A percentile compares a stretch with the other conserved stretches of the same genome.
Evolutionary conservation across 1,139 yeast species (phyloP).

Genomic region (Sugiyamaella japonica): DNA sequence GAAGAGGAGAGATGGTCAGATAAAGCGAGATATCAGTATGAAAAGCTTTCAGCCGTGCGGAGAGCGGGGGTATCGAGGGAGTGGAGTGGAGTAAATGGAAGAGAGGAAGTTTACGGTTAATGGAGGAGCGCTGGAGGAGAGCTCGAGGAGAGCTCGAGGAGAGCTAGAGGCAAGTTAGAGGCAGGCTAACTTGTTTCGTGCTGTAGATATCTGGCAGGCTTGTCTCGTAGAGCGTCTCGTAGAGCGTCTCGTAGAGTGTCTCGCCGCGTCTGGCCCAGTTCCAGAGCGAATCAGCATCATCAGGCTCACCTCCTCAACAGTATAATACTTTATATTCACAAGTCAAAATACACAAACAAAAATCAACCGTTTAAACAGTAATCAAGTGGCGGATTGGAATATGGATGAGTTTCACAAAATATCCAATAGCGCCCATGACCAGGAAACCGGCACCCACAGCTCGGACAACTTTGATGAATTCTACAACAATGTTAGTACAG

Average conservation of each 20-base stretch:
- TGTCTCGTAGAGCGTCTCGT: too few species aligned
- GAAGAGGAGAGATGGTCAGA: not conserved
- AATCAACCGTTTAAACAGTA: constrained; percentile 53
- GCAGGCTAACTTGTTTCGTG: too few species aligned
- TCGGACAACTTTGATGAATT: constrained; percentile 82
- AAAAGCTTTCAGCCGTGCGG: constrained; percentile 12
- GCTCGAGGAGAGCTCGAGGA: too few species aligned
- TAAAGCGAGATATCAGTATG: not conserved
- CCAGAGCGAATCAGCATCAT: too few species aligned
- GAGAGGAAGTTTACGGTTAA: too few species aligned
- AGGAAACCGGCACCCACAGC: constrained; percentile 97
- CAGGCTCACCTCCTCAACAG: too few species aligned
- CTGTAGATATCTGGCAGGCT: too few species aligned
- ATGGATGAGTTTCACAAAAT: constrained; percentile 89
- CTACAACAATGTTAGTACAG: constrained; percentile 42
- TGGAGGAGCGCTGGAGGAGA: too few species aligned
- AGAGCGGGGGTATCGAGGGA: not conserved
- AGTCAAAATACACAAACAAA: not conserved
- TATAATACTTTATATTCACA: not conserved
- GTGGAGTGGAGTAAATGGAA: not conserved
- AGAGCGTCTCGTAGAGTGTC: too few species aligned
- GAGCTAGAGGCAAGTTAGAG: not conserved
- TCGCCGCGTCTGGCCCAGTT: too few species aligned
- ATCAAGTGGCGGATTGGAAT: constrained; percentile 97
- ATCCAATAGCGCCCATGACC: constrained; percentile 98